Conservation (phyloP, 208 protist species). For the Crithidia brevicula region DNA sequence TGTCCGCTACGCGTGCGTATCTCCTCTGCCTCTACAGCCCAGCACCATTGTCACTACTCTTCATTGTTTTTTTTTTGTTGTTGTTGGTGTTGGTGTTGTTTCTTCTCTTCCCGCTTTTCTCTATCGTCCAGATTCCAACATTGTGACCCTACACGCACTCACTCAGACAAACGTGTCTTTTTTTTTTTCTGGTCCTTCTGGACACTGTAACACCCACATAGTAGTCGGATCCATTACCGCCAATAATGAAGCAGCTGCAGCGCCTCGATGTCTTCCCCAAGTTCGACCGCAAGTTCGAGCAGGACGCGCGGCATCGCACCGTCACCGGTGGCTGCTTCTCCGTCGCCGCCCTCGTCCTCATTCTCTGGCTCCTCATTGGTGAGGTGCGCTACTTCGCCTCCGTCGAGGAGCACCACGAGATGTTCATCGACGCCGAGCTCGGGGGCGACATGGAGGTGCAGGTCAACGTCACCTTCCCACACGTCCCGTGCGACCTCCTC, state of each 20-base stretch:
- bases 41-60: too few relatives aligned
- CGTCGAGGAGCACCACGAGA: constrained; percentile 61
- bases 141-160: too few relatives aligned
- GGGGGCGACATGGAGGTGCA: constrained; percentile 65
- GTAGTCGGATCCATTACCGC: too few relatives aligned
- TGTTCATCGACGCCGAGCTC: constrained; percentile 75
- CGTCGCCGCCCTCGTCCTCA: constrained; percentile 47
- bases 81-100: too few relatives aligned
- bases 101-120: too few relatives aligned
- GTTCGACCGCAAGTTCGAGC: constrained; percentile 85
- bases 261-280: constrained; percentile 91
- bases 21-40: too few relatives aligned
- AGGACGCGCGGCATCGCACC: constrained; percentile 71
- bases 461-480: constrained; percentile 80
- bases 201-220: background rate
- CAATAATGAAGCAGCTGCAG: constrained; percentile 42
- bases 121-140: too few relatives aligned
- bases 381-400: constrained; percentile 76
- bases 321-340: constrained; percentile 60
- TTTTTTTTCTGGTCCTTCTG: background rate
- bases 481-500: constrained; percentile 80
- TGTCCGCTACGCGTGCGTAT: too few relatives aligned
- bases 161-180: too few relatives aligned
- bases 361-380: constrained; percentile 60
- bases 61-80: too few relatives aligned